Percentiles rank a stretch among this genome's conserved stretches.
Conservation (phyloP, 345 rosid genomes). For the Aurinia saxatilis region DNA sequence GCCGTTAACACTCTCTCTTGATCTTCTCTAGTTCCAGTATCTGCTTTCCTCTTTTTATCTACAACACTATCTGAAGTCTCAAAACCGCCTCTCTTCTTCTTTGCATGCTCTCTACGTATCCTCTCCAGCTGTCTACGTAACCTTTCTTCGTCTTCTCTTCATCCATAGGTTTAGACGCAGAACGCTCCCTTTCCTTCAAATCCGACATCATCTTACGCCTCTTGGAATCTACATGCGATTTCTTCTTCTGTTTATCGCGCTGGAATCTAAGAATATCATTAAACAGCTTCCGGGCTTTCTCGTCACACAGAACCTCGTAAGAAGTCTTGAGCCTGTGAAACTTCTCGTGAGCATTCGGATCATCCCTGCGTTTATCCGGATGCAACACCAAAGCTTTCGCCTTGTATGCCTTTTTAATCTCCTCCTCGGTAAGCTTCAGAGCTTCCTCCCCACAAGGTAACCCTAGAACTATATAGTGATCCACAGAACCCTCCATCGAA, state of each 20-base stretch:
- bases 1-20: constrained; percentile 68
- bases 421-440: constrained; percentile 55
- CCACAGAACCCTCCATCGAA: constrained; percentile 43
- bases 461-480: constrained; percentile 79
- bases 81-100: constrained; percentile 27
- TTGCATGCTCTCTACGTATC: constrained; percentile 53
- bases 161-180: constrained; percentile 44
- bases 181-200: constrained; percentile 75
- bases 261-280: constrained; percentile 76
- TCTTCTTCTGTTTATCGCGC: constrained; percentile 51
- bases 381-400: constrained; percentile 72
- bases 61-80: constrained; percentile 30
- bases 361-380: constrained; percentile 81
- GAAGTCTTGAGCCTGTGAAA: constrained; percentile 74
- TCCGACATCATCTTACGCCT: constrained; percentile 74
- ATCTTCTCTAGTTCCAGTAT: constrained; percentile 29
- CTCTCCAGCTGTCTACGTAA: constrained; percentile 65
- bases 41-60: constrained; percentile 25
- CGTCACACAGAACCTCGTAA: constrained; percentile 69
- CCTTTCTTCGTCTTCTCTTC: constrained; percentile 74
- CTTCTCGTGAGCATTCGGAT: constrained; percentile 68
- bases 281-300: constrained; percentile 71
- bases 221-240: constrained; percentile 53
- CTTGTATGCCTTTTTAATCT: constrained; percentile 73
- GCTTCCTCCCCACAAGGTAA: constrained; percentile 86